Percentiles rank a stretch among this genome's conserved stretches.
phyloP scores from a whole-genome alignment of 1,284 basidiomycete genomes.

The Melampsora americana region DNA sequence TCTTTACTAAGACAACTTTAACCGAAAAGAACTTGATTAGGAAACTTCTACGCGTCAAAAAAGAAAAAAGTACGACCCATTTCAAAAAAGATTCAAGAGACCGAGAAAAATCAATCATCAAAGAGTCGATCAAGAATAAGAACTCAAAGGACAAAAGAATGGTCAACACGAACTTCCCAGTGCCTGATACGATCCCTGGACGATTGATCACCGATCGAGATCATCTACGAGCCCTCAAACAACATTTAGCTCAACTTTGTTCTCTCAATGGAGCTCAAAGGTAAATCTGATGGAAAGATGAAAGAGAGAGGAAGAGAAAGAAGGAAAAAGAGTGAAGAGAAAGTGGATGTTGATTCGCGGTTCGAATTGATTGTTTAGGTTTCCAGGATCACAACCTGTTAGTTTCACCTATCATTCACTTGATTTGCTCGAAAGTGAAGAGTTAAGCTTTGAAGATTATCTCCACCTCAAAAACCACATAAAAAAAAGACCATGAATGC shows the following conservation, averaged over 20 bases:
- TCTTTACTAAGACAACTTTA: no score
- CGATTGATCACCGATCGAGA: slow-evolving; percentile 23
- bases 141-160: background rate
- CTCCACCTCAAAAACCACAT: slow-evolving; percentile 27
- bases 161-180: slow-evolving; percentile 39
- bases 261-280: slow-evolving; percentile 14
- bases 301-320: no score
- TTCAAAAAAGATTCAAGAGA: no score
- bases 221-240: slow-evolving; percentile 28
- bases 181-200: slow-evolving; percentile 36
- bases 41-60: no score
- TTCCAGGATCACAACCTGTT: slow-evolving; percentile 89
- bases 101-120: no score
- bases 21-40: no score
- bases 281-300: no score
- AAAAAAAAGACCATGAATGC: slow-evolving; percentile 36
- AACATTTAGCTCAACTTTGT: slow-evolving; percentile 38
- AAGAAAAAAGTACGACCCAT: no score
- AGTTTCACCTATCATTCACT: slow-evolving; percentile 73
- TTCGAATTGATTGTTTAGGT: slow-evolving; percentile 58
- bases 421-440: slow-evolving; percentile 71
- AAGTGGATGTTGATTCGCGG: background rate
- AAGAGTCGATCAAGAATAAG: no score
- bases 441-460: slow-evolving; percentile 62
- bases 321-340: no score